Percentiles rank a stretch among this genome's conserved stretches.
Evolutionary conservation across 495 filamentous ascomycete genomes (phyloP).

Genomic region (Letharia lupina): DNA sequence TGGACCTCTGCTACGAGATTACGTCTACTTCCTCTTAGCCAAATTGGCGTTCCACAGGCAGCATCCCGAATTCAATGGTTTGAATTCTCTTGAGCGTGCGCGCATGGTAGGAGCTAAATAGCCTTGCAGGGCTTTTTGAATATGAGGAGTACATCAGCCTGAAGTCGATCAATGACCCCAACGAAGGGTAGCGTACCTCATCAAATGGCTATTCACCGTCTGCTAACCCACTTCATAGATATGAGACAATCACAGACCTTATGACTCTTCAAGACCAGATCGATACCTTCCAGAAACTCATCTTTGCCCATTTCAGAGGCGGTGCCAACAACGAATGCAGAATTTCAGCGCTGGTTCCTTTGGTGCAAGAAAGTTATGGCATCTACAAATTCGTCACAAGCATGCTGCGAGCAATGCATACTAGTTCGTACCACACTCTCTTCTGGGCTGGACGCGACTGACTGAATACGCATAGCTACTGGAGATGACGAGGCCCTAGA

Average conservation of each 20-base stretch:
- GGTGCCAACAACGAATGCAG: slow-evolving; percentile 92
- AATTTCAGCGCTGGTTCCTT: slow-evolving; percentile 84
- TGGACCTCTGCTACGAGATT: slow-evolving; percentile 84
- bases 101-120: slow-evolving; percentile 21
- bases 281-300: slow-evolving; percentile 93
- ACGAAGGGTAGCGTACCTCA: slow-evolving; percentile 58
- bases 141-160: slow-evolving; percentile 98
- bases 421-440: slow-evolving; percentile 48
- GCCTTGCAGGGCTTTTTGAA: slow-evolving; percentile 64
- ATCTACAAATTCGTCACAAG: slow-evolving; percentile 95
- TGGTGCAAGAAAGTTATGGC: slow-evolving; percentile 96
- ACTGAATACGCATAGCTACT: slow-evolving; percentile 48
- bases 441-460: slow-evolving; percentile 6
- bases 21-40: slow-evolving; percentile 85
- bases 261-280: slow-evolving; percentile 98
- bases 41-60: slow-evolving; percentile 92
- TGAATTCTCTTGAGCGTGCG: slow-evolving; percentile 5
- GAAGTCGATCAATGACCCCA: slow-evolving; percentile 96
- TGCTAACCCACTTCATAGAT: slow-evolving; percentile 41
- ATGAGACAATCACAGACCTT: slow-evolving; percentile 92
- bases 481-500: slow-evolving; percentile 93
- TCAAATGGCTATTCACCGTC: neutral
- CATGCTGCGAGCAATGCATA: slow-evolving; percentile 96
- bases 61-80: slow-evolving; percentile 97
- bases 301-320: slow-evolving; percentile 89